These are phyloP conservation scores for Picea mariana DNA, from an alignment of 83 land plant genomes.

Conservation along the genomic window DNA sequence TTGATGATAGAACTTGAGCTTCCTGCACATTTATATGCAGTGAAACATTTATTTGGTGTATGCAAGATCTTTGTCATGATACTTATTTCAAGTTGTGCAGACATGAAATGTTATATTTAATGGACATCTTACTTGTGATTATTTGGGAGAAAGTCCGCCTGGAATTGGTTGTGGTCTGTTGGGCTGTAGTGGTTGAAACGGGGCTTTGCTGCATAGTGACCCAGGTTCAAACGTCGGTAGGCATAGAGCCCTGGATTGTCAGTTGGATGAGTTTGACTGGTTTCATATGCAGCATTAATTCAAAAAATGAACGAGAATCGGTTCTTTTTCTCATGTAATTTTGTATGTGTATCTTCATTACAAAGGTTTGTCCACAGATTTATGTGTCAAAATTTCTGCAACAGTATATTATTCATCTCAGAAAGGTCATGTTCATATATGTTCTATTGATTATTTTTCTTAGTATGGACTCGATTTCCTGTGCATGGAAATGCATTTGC, in stretches of 20 bases:
- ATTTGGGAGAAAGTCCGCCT: neutral
- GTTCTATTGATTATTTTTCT: neutral
- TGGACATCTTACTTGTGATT: neutral
- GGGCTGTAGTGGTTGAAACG: no score
- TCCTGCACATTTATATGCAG: neutral
- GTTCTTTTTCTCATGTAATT: neutral
- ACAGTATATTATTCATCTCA: neutral
- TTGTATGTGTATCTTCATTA: neutral
- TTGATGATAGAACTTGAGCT: neutral
- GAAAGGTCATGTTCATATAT: conserved; percentile 1
- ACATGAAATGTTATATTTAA: neutral
- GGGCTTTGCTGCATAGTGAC: no score
- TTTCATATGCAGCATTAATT: no score
- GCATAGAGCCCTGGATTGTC: no score
- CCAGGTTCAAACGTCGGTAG: no score
- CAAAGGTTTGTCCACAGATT: conserved; percentile 5
- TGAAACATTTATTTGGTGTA: neutral
- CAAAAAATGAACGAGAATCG: neutral
- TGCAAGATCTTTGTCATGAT: neutral
- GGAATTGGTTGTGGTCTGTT: neutral
- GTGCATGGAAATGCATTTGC: neutral
- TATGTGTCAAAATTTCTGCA: neutral
- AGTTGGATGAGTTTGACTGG: no score
- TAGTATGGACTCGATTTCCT: no score
- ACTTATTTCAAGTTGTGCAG: conserved; percentile 6